Percentiles rank a stretch among this genome's conserved stretches.
Evolutionary conservation across 176 grass and related monocot species (phyloP).

Genomic region (Panicum miliaceum): DNA sequence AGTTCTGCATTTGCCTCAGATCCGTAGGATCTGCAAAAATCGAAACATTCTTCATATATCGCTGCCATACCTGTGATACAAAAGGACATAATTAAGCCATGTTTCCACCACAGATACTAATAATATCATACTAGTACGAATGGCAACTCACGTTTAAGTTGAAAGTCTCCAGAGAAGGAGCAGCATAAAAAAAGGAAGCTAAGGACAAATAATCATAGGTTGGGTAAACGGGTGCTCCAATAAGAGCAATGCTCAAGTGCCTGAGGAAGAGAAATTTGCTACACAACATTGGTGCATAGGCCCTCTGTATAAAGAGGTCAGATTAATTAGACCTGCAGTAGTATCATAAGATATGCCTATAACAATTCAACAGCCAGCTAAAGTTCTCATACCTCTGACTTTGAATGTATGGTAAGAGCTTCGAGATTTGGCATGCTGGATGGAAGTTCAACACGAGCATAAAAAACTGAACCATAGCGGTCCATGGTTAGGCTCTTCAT

Average conservation of each 20-base stretch:
- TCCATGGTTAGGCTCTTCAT: background rate
- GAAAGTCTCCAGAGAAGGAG: background rate
- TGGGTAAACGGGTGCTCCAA: background rate
- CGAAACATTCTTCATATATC: background rate
- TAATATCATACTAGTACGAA: background rate
- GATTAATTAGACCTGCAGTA: no score
- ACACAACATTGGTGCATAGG: background rate
- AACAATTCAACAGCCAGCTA: background rate
- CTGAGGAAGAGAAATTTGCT: background rate
- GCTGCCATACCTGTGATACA: background rate
- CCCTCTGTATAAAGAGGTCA: background rate
- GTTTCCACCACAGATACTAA: background rate
- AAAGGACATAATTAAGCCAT: background rate
- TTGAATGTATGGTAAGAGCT: background rate
- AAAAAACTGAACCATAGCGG: background rate
- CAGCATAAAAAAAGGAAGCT: background rate
- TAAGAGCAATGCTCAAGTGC: background rate
- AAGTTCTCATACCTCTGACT: background rate
- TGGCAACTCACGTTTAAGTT: background rate
- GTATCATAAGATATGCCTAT: no score
- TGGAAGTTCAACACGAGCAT: background rate
- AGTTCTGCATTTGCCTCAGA: background rate
- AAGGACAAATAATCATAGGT: background rate
- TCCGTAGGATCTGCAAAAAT: background rate
- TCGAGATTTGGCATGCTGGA: slow-evolving; percentile 22